Percentiles rank a stretch among this genome's conserved stretches.
phyloP scores from a whole-genome alignment of 2,329 filamentous ascomycete species.

The Shiraia sp. region DNA sequence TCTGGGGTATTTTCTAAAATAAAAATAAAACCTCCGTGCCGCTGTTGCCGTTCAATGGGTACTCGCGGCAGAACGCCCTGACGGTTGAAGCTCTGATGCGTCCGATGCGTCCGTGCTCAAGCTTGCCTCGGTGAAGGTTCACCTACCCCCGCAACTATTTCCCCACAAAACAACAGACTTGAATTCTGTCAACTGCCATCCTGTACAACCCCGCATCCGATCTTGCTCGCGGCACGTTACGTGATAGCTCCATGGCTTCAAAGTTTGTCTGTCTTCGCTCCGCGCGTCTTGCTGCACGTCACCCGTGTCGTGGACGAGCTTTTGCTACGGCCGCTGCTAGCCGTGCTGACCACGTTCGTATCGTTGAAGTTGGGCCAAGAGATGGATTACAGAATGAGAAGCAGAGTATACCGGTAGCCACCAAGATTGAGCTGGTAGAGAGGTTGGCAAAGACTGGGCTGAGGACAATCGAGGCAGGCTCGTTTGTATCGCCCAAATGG shows the following conservation, averaged over 20 bases:
- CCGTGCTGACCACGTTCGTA: conserved; percentile 53
- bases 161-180: conserved; percentile 8
- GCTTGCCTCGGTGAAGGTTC: not conserved
- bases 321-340: conserved; percentile 40
- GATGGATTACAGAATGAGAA: conserved; percentile 90
- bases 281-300: conserved; percentile 41
- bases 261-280: conserved; percentile 37
- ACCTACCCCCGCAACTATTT: conserved; percentile 15
- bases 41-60: not conserved
- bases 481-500: conserved; percentile 83
- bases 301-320: conserved; percentile 31
- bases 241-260: conserved; percentile 28
- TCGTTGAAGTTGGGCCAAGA: conserved; percentile 82
- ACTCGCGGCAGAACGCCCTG: not conserved
- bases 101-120: not conserved
- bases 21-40: too few relatives aligned
- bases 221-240: not conserved
- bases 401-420: conserved; percentile 67
- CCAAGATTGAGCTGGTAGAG: conserved; percentile 77
- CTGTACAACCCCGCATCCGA: not conserved
- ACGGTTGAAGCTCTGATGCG: not conserved
- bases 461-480: conserved; percentile 76
- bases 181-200: not conserved
- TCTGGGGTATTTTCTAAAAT: too few relatives aligned
- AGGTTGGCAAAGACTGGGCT: conserved; percentile 70